Percentiles rank a stretch among this genome's conserved stretches.
Evolutionary conservation across 1,139 yeast genomes (phyloP).

Genomic region (Candida dubliniensis): DNA sequence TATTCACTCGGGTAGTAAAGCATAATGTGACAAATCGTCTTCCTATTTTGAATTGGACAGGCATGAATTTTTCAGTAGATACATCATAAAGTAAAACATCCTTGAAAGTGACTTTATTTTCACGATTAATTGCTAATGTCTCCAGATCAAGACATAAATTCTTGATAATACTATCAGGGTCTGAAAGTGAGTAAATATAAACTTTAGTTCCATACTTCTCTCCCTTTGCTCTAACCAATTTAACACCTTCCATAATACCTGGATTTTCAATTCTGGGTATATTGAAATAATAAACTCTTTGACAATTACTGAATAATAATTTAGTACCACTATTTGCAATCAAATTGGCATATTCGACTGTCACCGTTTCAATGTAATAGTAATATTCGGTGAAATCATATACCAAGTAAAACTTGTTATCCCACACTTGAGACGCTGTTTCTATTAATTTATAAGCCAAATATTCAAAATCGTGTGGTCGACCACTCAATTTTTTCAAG

Average conservation of each 20-base stretch:
- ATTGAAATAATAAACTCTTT: constrained; percentile 59
- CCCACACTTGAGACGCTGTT: constrained; percentile 73
- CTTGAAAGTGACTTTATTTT: constrained; percentile 61
- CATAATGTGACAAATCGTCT: constrained; percentile 65
- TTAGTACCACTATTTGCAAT: constrained; percentile 47
- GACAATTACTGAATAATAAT: constrained; percentile 54
- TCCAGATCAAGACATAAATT: constrained; percentile 50
- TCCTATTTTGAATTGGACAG: constrained; percentile 69
- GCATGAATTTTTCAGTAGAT: constrained; percentile 28
- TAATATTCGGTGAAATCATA: constrained; percentile 69
- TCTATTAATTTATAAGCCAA: constrained; percentile 65
- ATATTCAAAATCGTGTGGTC: constrained; percentile 53
- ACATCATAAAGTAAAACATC: constrained; percentile 55
- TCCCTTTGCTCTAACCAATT: constrained; percentile 17
- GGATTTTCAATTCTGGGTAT: constrained; percentile 48
- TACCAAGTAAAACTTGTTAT: constrained; percentile 60
- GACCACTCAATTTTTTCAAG: constrained; percentile 39
- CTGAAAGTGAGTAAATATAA: constrained; percentile 45
- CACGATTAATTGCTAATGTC: constrained; percentile 42
- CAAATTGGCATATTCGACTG: constrained; percentile 31
- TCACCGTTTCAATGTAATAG: constrained; percentile 10
- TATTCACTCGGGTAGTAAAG: constrained; percentile 28
- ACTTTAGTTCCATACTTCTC: constrained; percentile 21
- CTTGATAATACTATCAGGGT: constrained; percentile 48
- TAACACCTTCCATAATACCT: constrained; percentile 29